Percentiles rank a stretch among this genome's conserved stretches.
Evolutionary conservation across 2,329 filamentous ascomycete species (phyloP).

Genomic region (Blastomyces gilchristii): DNA sequence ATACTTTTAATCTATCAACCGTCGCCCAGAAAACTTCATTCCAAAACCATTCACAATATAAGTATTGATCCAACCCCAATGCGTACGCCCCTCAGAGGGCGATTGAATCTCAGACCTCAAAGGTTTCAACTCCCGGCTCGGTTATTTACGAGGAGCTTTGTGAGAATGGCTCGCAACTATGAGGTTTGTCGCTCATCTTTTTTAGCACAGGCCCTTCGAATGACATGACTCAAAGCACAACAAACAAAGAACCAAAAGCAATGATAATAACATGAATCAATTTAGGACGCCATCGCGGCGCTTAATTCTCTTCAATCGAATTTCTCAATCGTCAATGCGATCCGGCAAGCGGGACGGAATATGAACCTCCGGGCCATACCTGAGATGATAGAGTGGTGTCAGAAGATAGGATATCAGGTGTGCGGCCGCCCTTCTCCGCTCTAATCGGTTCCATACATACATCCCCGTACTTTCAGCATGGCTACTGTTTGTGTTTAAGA

Average conservation of each 20-base stretch:
- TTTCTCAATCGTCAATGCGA: constrained; percentile 63
- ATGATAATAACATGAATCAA: background rate
- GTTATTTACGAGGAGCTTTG: constrained; percentile 23
- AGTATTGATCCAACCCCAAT: background rate
- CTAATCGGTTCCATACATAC: background rate
- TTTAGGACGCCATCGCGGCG: constrained; percentile 57
- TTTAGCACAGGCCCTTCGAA: background rate
- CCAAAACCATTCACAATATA: no score
- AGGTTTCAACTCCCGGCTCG: constrained; percentile 17
- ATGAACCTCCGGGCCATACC: constrained; percentile 69
- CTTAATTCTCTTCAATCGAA: constrained; percentile 74
- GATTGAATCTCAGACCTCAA: background rate
- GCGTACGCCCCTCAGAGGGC: constrained; percentile 1
- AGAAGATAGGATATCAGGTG: constrained; percentile 64
- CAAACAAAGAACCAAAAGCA: background rate
- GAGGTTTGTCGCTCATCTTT: constrained; percentile 23
- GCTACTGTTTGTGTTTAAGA: background rate
- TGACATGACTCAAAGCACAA: background rate
- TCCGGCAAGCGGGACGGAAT: constrained; percentile 60
- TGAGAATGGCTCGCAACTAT: constrained; percentile 32
- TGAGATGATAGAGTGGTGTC: constrained; percentile 71
- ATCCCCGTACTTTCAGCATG: background rate
- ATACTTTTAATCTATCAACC: background rate
- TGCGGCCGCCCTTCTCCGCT: constrained; percentile 26
- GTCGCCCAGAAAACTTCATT: background rate